Conservation (phyloP, 305 asterid genomes). For the Fraxinus xanthoxyloides region DNA sequence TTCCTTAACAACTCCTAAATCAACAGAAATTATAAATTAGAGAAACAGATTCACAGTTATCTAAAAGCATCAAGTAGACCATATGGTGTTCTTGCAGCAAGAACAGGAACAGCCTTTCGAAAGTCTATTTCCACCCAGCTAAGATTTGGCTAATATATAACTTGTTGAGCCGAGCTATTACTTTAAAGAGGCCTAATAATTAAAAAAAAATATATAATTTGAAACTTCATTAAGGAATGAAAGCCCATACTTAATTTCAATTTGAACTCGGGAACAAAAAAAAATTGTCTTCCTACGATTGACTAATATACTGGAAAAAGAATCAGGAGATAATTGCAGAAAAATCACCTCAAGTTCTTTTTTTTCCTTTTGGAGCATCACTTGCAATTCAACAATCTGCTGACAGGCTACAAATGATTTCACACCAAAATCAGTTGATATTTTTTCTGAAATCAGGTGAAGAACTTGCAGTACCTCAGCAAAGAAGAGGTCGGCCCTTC, state of each 20-base stretch:
- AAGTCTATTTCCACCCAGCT: slow-evolving; percentile 11
- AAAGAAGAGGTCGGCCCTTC: slow-evolving; percentile 50
- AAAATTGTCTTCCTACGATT: not conserved
- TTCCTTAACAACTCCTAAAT: slow-evolving; percentile 50
- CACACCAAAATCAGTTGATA: slow-evolving; percentile 30
- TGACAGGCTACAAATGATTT: slow-evolving; percentile 40
- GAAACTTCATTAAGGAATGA: not conserved
- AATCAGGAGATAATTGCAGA: slow-evolving; percentile 16
- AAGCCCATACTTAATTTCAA: slow-evolving; percentile 2
- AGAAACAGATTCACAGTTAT: not conserved
- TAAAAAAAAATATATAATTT: not conserved
- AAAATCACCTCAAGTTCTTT: slow-evolving; percentile 65
- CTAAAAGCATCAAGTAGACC: not conserved
- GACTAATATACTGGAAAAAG: slow-evolving; percentile 12
- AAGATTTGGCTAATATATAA: slow-evolving; percentile 2
- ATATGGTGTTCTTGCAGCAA: slow-evolving; percentile 12
- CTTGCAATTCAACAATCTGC: slow-evolving; percentile 52
- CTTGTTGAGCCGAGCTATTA: not conserved
- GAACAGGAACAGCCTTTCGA: slow-evolving; percentile 6
- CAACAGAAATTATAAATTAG: slow-evolving; percentile 4
- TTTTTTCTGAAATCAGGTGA: slow-evolving; percentile 44
- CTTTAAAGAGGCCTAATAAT: slow-evolving; percentile 5
- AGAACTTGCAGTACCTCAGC: slow-evolving; percentile 57
- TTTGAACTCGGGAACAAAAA: not conserved
- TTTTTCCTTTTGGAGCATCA: slow-evolving; percentile 51